A percentile compares a stretch with the other conserved stretches of the same genome.
Conservation (phyloP, 164 flowering plant genomes). For the Vitis amurensis region DNA sequence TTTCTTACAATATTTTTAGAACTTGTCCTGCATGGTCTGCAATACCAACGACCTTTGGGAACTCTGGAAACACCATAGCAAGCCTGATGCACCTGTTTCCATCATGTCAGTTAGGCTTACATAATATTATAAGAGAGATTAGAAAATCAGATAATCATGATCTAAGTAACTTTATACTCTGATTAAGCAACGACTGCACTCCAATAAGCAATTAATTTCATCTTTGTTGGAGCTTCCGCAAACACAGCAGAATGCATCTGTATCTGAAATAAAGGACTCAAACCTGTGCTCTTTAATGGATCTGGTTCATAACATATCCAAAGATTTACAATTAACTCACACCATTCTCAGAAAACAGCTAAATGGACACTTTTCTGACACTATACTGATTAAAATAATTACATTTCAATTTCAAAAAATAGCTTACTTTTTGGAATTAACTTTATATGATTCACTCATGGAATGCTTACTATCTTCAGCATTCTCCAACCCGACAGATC, state of each 20-base stretch:
- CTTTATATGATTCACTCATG: slow-evolving; percentile 4
- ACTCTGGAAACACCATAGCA: slow-evolving; percentile 62
- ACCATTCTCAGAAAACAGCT: too few relatives aligned
- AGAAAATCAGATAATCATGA: slow-evolving; percentile 2
- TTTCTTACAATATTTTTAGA: slow-evolving; percentile 50
- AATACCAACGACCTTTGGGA: slow-evolving; percentile 59
- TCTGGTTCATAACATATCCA: slow-evolving; percentile 23
- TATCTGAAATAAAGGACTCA: slow-evolving; percentile 18
- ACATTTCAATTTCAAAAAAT: not conserved
- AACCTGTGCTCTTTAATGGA: slow-evolving; percentile 17
- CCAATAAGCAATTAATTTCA: slow-evolving; percentile 43
- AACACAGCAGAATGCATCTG: slow-evolving; percentile 52
- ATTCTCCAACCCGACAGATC: slow-evolving; percentile 6
- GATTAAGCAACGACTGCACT: slow-evolving; percentile 50
- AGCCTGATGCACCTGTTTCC: slow-evolving; percentile 61
- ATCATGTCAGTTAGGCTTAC: slow-evolving; percentile 7
- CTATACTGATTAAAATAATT: too few relatives aligned
- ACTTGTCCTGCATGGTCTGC: slow-evolving; percentile 53
- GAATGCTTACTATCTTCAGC: slow-evolving; percentile 14
- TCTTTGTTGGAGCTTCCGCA: slow-evolving; percentile 58
- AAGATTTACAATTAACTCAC: not conserved
- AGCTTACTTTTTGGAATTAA: slow-evolving; percentile 31
- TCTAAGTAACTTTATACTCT: slow-evolving; percentile 30
- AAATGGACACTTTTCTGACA: too few relatives aligned
- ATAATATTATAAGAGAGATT: not conserved